Conservation (phyloP, 2,329 filamentous ascomycete genomes). For the Aspergillus tubingensis region DNA sequence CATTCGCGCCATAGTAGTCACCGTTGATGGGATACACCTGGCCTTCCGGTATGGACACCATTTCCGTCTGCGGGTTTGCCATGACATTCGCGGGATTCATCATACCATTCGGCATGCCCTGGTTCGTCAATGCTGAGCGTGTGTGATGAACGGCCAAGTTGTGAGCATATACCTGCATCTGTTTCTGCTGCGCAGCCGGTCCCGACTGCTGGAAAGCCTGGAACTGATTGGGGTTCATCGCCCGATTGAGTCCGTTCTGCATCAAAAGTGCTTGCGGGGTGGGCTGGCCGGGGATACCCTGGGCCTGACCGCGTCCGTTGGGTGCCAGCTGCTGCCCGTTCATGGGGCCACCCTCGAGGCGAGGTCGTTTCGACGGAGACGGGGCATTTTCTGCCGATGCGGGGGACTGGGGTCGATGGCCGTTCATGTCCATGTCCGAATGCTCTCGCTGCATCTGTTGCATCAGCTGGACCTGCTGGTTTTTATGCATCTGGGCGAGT, state of each 20-base stretch:
- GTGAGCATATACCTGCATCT: conserved; percentile 83
- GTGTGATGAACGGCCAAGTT: conserved; percentile 77
- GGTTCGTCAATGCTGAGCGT: conserved; percentile 76
- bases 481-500: conserved; percentile 69
- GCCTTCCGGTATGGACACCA: conserved; percentile 74
- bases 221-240: conserved; percentile 75
- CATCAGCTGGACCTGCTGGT: conserved; percentile 60
- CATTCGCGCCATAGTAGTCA: conserved; percentile 60
- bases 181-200: conserved; percentile 72
- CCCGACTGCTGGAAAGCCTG: conserved; percentile 60
- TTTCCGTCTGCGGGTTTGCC: conserved; percentile 71
- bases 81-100: conserved; percentile 62
- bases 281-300: conserved; percentile 70
- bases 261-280: conserved; percentile 56
- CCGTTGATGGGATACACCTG: conserved; percentile 47
- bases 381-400: conserved; percentile 82
- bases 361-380: conserved; percentile 86
- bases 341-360: conserved; percentile 73
- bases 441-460: conserved; percentile 86
- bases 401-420: conserved; percentile 78
- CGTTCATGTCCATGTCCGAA: conserved; percentile 82
- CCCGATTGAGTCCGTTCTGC: conserved; percentile 71
- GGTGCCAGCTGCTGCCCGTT: conserved; percentile 77
- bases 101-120: conserved; percentile 74
- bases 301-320: conserved; percentile 68